A percentile compares a stretch with the other conserved stretches of the same genome.
phyloP scores from a whole-genome alignment of 495 filamentous ascomycete species.

The Delitschia confertaspora region DNA sequence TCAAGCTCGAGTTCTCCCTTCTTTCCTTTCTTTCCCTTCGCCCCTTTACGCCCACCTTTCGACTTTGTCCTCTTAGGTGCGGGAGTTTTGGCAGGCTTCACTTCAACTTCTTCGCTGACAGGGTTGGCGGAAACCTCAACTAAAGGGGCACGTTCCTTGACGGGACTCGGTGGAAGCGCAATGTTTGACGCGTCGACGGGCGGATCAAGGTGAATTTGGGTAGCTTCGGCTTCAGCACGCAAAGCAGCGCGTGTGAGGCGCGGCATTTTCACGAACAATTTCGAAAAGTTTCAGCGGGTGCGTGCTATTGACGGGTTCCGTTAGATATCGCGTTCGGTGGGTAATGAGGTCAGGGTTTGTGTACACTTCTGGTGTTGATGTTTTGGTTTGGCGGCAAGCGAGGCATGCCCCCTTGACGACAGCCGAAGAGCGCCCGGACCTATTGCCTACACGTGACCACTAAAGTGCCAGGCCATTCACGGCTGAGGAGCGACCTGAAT shows the following conservation, averaged over 20 bases:
- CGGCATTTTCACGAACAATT: conserved; percentile 22
- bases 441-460: too few relatives aligned
- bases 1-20: conserved; percentile 4
- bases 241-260: conserved; percentile 26
- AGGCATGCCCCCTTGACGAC: too few relatives aligned
- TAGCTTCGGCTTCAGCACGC: conserved; percentile 17
- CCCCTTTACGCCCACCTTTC: conserved; percentile 17
- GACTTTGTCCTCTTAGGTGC: conserved; percentile 20
- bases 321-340: background rate
- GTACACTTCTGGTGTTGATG: background rate
- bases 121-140: conserved; percentile 25
- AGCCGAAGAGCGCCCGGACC: too few relatives aligned
- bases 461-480: too few relatives aligned
- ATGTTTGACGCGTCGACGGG: conserved; percentile 15
- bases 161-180: conserved; percentile 1
- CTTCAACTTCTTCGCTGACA: conserved; percentile 7
- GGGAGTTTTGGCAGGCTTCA: too few relatives aligned
- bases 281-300: background rate
- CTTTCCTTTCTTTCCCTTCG: conserved; percentile 18
- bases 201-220: too few relatives aligned
- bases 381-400: too few relatives aligned
- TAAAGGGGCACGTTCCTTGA: conserved; percentile 23
- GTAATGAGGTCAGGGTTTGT: background rate
- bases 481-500: background rate
- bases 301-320: background rate